A percentile compares a stretch with the other conserved stretches of the same genome.
phyloP scores from a whole-genome alignment of 768 basidiomycete species.

The Boletus sensibilis region DNA sequence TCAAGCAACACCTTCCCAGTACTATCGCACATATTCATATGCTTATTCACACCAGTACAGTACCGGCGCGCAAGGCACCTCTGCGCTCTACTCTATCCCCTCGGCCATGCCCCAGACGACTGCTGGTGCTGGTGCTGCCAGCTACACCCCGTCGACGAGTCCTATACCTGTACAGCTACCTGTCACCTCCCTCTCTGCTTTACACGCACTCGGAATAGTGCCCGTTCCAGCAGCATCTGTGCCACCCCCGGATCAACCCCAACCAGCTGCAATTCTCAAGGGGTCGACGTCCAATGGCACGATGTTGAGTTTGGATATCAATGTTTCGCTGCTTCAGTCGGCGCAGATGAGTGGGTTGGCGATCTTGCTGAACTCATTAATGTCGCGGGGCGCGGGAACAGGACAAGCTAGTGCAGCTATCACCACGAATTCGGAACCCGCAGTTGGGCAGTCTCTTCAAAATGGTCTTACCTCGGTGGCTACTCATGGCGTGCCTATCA shows the following conservation, averaged over 20 bases:
- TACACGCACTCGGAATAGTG: slow-evolving; percentile 70
- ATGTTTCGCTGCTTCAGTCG: slow-evolving; percentile 67
- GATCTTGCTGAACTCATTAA: slow-evolving; percentile 66
- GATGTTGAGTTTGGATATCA: slow-evolving; percentile 75
- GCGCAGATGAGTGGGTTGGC: slow-evolving; percentile 78
- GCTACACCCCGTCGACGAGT: slow-evolving; percentile 30
- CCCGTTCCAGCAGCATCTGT: slow-evolving; percentile 61
- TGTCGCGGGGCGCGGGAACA: slow-evolving; percentile 43
- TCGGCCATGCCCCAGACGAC: slow-evolving; percentile 38
- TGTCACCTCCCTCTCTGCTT: slow-evolving; percentile 50
- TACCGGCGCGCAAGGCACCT: slow-evolving; percentile 21
- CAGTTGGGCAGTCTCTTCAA: slow-evolving; percentile 12
- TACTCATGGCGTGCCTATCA: slow-evolving; percentile 1
- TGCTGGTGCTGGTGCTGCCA: slow-evolving; percentile 26
- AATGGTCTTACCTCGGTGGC: slow-evolving; percentile 15
- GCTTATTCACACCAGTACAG: slow-evolving; percentile 61
- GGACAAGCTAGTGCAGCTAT: slow-evolving; percentile 17
- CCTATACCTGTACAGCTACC: slow-evolving; percentile 70
- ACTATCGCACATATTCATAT: slow-evolving; percentile 66
- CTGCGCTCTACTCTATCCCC: slow-evolving; percentile 29
- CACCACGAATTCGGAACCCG: slow-evolving; percentile 10
- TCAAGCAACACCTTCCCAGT: slow-evolving; percentile 45
- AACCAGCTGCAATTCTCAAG: slow-evolving; percentile 73
- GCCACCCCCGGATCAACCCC: slow-evolving; percentile 53
- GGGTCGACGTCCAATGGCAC: slow-evolving; percentile 70